These are phyloP conservation scores for Ailanthus altissimus DNA, from an alignment of 345 rosid species.

Conservation along the genomic window DNA sequence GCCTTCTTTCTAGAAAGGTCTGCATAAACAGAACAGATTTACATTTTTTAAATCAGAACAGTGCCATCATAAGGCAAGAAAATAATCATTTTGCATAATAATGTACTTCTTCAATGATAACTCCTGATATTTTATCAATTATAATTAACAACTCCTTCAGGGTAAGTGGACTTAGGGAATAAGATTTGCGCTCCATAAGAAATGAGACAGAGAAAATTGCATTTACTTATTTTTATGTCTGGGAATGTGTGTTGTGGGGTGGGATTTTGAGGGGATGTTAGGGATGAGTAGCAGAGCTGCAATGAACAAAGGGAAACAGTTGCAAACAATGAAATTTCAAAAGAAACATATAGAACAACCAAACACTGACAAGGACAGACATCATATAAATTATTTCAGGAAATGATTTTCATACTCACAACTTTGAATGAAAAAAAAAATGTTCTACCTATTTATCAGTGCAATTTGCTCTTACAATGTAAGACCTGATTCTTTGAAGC, in stretches of 20 bases:
- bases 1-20: conserved; percentile 70
- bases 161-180: not conserved
- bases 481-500: conserved; percentile 98
- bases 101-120: not conserved
- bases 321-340: not conserved
- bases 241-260: not conserved
- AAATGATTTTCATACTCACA: not conserved
- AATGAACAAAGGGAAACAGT: not conserved
- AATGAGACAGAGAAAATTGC: not conserved
- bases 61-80: not conserved
- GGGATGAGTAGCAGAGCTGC: not conserved
- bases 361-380: not conserved
- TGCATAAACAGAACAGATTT: conserved; percentile 30
- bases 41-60: conserved; percentile 8
- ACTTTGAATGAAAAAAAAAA: not conserved
- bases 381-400: not conserved
- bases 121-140: not conserved
- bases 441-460: conserved; percentile 59
- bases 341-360: not conserved
- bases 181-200: not conserved
- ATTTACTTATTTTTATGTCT: not conserved
- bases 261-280: not conserved
- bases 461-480: conserved; percentile 86
- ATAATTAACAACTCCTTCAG: not conserved
- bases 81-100: not conserved